A percentile compares a stretch with the other conserved stretches of the same genome.
Evolutionary conservation across 1,284 basidiomycete species (phyloP).

Genomic region (Hymenochaete sp.): DNA sequence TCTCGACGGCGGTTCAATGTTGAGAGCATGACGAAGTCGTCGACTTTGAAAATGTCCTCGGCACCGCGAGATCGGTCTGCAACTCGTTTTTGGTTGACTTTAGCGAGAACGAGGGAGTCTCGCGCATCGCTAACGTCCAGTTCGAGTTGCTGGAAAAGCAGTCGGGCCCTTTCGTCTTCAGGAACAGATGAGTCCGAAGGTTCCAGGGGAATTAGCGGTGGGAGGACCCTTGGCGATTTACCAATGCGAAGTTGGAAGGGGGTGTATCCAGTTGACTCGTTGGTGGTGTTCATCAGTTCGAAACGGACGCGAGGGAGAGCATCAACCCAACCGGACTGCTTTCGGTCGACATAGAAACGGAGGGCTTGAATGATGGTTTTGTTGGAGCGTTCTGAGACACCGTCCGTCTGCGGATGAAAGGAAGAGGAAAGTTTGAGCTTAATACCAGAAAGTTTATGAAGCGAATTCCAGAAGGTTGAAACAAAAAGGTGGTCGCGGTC

Average conservation of each 20-base stretch:
- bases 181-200: neutral
- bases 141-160: constrained; percentile 1
- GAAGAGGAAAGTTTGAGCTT: constrained; percentile 22
- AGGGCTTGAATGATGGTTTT: constrained; percentile 30
- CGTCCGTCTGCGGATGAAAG: constrained; percentile 23
- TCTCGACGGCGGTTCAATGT: constrained; percentile 16
- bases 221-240: constrained; percentile 23
- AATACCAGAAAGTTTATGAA: constrained; percentile 19
- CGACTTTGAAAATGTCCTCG: constrained; percentile 11
- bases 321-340: constrained; percentile 31
- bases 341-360: constrained; percentile 26
- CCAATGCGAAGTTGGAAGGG: constrained; percentile 28
- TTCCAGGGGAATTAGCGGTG: constrained; percentile 6
- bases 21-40: constrained; percentile 19
- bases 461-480: constrained; percentile 21
- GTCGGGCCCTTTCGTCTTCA: neutral
- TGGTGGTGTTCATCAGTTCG: constrained; percentile 31
- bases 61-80: constrained; percentile 18
- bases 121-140: neutral
- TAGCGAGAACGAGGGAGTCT: constrained; percentile 5
- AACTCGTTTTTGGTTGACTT: constrained; percentile 17
- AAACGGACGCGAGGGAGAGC: constrained; percentile 31
- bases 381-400: constrained; percentile 27
- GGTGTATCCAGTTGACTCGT: constrained; percentile 26
- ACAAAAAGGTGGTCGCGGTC: constrained; percentile 23